These are phyloP conservation scores for Candida argentea DNA, from an alignment of 805 yeast genomes.

Conservation along the genomic window DNA sequence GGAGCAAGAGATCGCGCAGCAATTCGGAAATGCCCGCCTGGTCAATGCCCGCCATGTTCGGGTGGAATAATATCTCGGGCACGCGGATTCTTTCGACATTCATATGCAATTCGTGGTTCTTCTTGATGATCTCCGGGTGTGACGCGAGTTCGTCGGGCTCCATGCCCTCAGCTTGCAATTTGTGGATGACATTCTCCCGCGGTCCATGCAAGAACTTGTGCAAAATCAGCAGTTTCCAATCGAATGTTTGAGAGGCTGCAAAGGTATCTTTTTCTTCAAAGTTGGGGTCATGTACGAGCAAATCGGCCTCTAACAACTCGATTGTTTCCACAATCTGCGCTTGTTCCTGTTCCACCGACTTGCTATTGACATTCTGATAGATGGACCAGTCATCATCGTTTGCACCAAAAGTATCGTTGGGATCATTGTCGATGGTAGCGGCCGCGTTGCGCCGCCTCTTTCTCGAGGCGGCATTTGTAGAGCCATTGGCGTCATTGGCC, in stretches of 20 bases:
- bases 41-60: conserved; percentile 88
- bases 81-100: conserved; percentile 86
- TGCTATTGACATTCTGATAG: conserved; percentile 71
- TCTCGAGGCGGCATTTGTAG: conserved; percentile 39
- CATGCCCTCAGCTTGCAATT: conserved; percentile 32
- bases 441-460: conserved; percentile 35
- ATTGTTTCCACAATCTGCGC: conserved; percentile 61
- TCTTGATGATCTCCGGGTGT: conserved; percentile 61
- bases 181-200: conserved; percentile 58
- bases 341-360: conserved; percentile 68
- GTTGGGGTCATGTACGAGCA: conserved; percentile 73
- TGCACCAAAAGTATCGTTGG: conserved; percentile 90
- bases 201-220: conserved; percentile 91
- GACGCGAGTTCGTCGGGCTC: conserved; percentile 33
- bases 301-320: conserved; percentile 57
- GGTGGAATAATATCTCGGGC: conserved; percentile 89
- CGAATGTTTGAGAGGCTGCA: conserved; percentile 57
- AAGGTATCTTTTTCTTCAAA: conserved; percentile 80
- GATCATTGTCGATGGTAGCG: conserved; percentile 77
- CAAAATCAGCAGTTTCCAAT: conserved; percentile 72
- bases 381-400: conserved; percentile 94
- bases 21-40: conserved; percentile 90
- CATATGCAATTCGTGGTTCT: conserved; percentile 82
- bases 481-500: conserved; percentile 58
- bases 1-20: conserved; percentile 52